Evolutionary conservation across 257 asterid genomes (phyloP).

Genomic region (Anisodus acutangulus): DNA sequence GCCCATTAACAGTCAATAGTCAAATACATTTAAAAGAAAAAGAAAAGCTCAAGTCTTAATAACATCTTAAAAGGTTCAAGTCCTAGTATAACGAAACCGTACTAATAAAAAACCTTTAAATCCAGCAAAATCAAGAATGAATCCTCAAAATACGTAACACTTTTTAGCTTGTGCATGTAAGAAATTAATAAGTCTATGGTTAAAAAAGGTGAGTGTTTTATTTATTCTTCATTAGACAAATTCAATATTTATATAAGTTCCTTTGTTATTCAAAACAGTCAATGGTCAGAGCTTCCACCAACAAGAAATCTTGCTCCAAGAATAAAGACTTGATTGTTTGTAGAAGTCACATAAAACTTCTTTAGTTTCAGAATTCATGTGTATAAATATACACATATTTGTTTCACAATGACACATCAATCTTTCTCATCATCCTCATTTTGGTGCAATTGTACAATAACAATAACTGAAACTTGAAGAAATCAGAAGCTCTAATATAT

Average conservation of each 20-base stretch:
- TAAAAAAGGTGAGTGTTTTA: background rate
- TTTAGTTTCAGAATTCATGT: background rate
- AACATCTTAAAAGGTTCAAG: background rate
- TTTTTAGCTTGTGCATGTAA: no score
- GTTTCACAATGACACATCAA: background rate
- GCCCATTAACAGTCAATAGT: constrained; percentile 31
- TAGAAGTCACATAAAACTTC: background rate
- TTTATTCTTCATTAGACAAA: constrained; percentile 21
- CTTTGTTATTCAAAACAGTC: constrained; percentile 18
- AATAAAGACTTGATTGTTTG: background rate
- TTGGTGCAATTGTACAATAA: background rate
- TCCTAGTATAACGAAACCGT: background rate
- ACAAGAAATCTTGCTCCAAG: background rate
- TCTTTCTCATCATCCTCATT: background rate
- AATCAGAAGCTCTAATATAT: background rate
- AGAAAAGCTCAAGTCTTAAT: background rate
- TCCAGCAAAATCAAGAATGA: background rate
- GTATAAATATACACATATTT: background rate
- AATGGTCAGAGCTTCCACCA: constrained; percentile 34
- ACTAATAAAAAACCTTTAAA: no score
- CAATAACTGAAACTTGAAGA: background rate
- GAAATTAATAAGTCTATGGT: background rate
- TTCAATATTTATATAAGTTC: constrained; percentile 32
- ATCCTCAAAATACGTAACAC: background rate
- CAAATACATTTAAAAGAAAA: constrained; percentile 20